Evolutionary conservation across 768 basidiomycete genomes (phyloP).

Genomic region (Austroboletus eburneus): DNA sequence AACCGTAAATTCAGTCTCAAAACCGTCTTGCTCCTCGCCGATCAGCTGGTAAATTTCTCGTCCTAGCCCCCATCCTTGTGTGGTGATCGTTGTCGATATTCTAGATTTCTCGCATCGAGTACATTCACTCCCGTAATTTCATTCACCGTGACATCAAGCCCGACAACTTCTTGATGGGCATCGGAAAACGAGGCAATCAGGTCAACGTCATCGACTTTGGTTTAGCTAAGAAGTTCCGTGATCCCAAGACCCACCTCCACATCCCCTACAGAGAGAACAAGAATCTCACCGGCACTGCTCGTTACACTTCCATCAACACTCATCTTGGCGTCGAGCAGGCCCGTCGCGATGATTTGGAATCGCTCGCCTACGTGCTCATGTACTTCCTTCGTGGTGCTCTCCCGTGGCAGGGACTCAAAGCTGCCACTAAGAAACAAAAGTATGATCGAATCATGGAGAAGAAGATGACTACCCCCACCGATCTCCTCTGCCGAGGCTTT

Average conservation of each 20-base stretch:
- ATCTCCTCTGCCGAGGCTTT: slow-evolving; percentile 97
- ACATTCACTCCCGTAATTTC: slow-evolving; percentile 99
- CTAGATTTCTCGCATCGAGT: slow-evolving; percentile 97
- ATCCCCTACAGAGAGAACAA: slow-evolving; percentile 99
- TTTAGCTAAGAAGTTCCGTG: slow-evolving; percentile 99
- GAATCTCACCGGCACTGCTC: slow-evolving; percentile 97
- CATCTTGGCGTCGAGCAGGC: slow-evolving; percentile 98
- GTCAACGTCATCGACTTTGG: slow-evolving; percentile 99
- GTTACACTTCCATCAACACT: slow-evolving; percentile 99
- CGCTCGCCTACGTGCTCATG: slow-evolving; percentile 98
- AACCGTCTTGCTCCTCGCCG: slow-evolving; percentile 93
- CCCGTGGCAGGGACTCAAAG: slow-evolving; percentile 99
- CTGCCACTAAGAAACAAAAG: slow-evolving; percentile 99
- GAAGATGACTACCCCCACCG: slow-evolving; percentile 99
- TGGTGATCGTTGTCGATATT: slow-evolving; percentile 40
- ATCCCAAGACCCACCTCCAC: slow-evolving; percentile 99
- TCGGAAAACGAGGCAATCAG: slow-evolving; percentile 99
- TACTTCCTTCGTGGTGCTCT: slow-evolving; percentile 98
- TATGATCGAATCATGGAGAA: slow-evolving; percentile 99
- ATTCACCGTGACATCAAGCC: slow-evolving; percentile 98
- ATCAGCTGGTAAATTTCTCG: slow-evolving; percentile 72
- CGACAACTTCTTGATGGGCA: slow-evolving; percentile 99
- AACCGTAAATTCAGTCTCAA: slow-evolving; percentile 98
- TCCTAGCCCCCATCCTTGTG: too few species aligned
- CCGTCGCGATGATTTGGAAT: slow-evolving; percentile 96